Percentiles rank a stretch among this genome's conserved stretches.
Conservation (phyloP, 2,329 filamentous ascomycete species). For the Fusarium camptoceras region DNA sequence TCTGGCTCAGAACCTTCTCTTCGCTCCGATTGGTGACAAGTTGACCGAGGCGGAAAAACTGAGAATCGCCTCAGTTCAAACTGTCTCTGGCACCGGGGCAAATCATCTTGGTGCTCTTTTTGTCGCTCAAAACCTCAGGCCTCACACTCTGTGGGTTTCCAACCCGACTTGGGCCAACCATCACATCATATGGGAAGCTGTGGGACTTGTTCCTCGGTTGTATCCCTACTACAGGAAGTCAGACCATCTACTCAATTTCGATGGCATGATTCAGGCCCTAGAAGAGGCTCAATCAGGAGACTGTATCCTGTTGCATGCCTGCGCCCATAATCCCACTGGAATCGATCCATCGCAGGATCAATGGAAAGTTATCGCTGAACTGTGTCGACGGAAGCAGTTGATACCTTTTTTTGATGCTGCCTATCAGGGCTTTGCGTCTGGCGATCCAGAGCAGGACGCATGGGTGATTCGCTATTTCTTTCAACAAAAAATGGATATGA, state of each 20-base stretch:
- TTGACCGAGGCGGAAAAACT: constrained; percentile 5
- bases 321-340: constrained; percentile 97
- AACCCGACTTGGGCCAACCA: constrained; percentile 98
- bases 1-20: constrained; percentile 34
- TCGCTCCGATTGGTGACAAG: background rate
- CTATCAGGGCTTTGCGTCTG: constrained; percentile 97
- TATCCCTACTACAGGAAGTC: constrained; percentile 94
- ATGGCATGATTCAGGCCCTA: constrained; percentile 82
- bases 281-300: constrained; percentile 77
- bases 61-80: constrained; percentile 74
- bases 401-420: constrained; percentile 99
- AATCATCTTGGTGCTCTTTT: constrained; percentile 94
- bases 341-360: constrained; percentile 93
- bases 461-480: constrained; percentile 93
- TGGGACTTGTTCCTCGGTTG: constrained; percentile 77
- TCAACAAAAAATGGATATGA: constrained; percentile 76
- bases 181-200: constrained; percentile 96
- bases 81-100: constrained; percentile 96
- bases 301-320: constrained; percentile 90
- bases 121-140: constrained; percentile 86
- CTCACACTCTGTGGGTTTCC: constrained; percentile 86
- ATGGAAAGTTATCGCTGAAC: constrained; percentile 86
- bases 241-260: constrained; percentile 90
- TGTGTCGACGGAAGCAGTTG: constrained; percentile 81
- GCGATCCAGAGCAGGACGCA: constrained; percentile 84